These are phyloP conservation scores for Fusarium devonianum DNA, from an alignment of 2,329 filamentous ascomycete genomes.

Conservation along the genomic window DNA sequence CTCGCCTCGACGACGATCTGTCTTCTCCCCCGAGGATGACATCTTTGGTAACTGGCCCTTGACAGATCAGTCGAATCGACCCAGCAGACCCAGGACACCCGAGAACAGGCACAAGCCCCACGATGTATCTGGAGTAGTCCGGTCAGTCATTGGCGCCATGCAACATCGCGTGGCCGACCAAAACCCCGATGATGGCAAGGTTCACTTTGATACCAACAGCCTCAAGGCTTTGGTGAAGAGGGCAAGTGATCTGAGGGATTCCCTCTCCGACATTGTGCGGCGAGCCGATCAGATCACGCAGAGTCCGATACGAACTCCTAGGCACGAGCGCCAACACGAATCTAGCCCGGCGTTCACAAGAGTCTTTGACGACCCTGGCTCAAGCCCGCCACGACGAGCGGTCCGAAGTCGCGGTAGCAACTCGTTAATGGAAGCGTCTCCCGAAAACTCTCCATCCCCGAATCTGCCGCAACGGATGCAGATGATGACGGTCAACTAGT, in stretches of 20 bases:
- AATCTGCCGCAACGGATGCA: constrained; percentile 63
- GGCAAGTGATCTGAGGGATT: constrained; percentile 65
- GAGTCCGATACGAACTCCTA: constrained; percentile 61
- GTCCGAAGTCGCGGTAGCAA: constrained; percentile 62
- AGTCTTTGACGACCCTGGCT: constrained; percentile 68
- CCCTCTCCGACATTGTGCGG: constrained; percentile 66
- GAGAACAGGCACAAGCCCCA: constrained; percentile 47
- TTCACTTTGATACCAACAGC: constrained; percentile 74
- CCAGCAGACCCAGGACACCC: constrained; percentile 53
- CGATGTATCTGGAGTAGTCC: constrained; percentile 59
- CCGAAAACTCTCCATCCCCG: constrained; percentile 61
- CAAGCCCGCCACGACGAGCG: constrained; percentile 60
- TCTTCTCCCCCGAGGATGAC: constrained; percentile 71
- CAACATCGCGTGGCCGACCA: constrained; percentile 58
- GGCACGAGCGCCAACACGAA: constrained; percentile 54
- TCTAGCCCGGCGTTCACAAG: constrained; percentile 73
- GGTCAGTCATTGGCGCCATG: constrained; percentile 70
- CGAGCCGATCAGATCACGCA: constrained; percentile 64
- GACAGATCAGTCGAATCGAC: constrained; percentile 47
- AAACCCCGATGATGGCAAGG: constrained; percentile 50
- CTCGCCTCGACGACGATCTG: constrained; percentile 63
- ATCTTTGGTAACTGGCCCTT: constrained; percentile 65
- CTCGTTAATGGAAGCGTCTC: constrained; percentile 59
- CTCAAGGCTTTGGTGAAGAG: constrained; percentile 71
- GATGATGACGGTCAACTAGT: constrained; percentile 70